Base-by-base conservation (phyloP, 2,329 filamentous ascomycete species). In the Eutypa lata region DNA sequence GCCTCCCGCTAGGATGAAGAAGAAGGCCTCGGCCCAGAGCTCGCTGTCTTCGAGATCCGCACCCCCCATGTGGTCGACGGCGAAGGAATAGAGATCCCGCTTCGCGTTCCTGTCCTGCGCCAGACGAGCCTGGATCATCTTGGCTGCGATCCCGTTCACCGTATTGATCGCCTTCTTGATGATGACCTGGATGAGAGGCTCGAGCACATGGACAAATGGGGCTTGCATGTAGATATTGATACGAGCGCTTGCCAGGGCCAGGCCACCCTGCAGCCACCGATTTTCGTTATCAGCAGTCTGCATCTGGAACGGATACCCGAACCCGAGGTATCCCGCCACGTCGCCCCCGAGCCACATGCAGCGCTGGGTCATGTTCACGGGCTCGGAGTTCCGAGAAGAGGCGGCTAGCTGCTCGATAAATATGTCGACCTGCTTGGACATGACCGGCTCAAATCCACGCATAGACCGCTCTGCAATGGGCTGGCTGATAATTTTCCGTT, bases 371-470 rank as follows among this genome's bases (percentile, higher is more conserved):
- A 61, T 59, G 19, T 62, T 53, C 3, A 60, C 19, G 3, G 45
- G 40, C 4, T 21, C 14, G 2, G 14, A 38, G 35, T 7, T 18
- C 35, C 35, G 11, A 2, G 37, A 16, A 4, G 26, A 13, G 1
- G 28, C n/a, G 1, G 16, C 13, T 7, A 57, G 43, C 8, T 50
- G 42, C 3, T 51, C 3, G 2, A 50, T 48, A 37, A 58, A 61
- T 11, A 56, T 50, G 16, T 60, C 53, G 8, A 63, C 50, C 11
- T 62, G 50, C 24, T 54, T 16, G 4, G 48, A 3, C 53, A 63
- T 61, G 2, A 33, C 54, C 0, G 26, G 26, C 26, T 31, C 26
- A 10, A 6, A 31, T 31, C 10, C 26, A 31, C 26, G 26, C 26
- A 31, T 31, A 31, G 26, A 5, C 26, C 26, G 26, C 10, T 31